A percentile compares a stretch with the other conserved stretches of the same genome.
Evolutionary conservation across 192 early-diverging fungal genomes (phyloP).

Genomic region (Chytriomyces confervae): DNA sequence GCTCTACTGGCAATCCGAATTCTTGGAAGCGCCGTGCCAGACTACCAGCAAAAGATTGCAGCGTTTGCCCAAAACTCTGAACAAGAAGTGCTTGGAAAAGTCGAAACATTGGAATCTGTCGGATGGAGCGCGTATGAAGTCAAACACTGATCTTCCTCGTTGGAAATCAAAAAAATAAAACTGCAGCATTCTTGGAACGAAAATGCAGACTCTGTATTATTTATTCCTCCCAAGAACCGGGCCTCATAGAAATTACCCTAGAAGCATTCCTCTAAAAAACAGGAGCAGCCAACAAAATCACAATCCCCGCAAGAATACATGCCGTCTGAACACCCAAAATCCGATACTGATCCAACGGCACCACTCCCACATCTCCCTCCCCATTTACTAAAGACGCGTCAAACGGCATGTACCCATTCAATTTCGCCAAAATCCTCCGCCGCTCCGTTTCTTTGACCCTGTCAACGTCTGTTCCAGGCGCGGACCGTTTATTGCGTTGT

Average conservation of each 20-base stretch:
- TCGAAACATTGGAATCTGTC: slow-evolving; percentile 74
- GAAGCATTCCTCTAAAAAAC: no score
- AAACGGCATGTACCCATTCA: background rate
- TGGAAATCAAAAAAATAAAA: background rate
- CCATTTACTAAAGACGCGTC: background rate
- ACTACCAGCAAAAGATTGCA: slow-evolving; percentile 77
- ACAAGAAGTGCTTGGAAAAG: slow-evolving; percentile 85
- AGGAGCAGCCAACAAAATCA: background rate
- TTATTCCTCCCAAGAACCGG: background rate
- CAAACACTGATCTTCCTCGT: slow-evolving; percentile 9
- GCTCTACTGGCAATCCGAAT: slow-evolving; percentile 93
- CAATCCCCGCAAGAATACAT: background rate
- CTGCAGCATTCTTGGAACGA: background rate
- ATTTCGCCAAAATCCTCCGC: background rate
- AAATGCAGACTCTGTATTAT: background rate
- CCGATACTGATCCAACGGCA: background rate
- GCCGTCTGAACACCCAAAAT: background rate
- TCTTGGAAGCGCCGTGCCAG: slow-evolving; percentile 79
- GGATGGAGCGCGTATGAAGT: slow-evolving; percentile 82
- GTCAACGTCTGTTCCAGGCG: background rate
- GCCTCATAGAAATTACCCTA: no score
- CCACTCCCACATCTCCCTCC: background rate
- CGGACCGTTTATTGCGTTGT: background rate
- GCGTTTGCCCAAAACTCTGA: slow-evolving; percentile 85
- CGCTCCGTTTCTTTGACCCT: background rate